phyloP scores from a whole-genome alignment of 768 basidiomycete genomes.

The Amyloporia xantha region DNA sequence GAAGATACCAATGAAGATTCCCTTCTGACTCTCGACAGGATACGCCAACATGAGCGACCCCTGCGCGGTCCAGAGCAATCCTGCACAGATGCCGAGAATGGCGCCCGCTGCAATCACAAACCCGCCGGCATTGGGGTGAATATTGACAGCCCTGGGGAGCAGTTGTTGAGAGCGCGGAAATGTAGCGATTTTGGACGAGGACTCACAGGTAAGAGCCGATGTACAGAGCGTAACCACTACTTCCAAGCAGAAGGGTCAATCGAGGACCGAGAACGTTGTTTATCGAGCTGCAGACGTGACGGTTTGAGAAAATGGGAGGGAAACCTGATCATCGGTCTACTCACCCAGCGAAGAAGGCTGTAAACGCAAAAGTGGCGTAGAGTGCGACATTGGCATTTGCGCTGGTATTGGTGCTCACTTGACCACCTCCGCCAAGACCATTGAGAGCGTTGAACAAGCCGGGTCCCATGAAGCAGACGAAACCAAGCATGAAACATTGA shows the following conservation, averaged over 20 bases:
- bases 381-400: slow-evolving; percentile 67
- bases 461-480: slow-evolving; percentile 53
- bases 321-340: slow-evolving; percentile 10
- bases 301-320: not conserved
- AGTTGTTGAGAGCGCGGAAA: not conserved
- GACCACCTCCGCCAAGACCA: slow-evolving; percentile 76
- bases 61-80: slow-evolving; percentile 76
- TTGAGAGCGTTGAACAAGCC: slow-evolving; percentile 78
- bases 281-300: slow-evolving; percentile 44
- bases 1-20: slow-evolving; percentile 70
- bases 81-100: slow-evolving; percentile 65
- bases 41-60: slow-evolving; percentile 83
- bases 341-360: slow-evolving; percentile 69
- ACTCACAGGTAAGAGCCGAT: slow-evolving; percentile 67
- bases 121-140: slow-evolving; percentile 50
- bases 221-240: slow-evolving; percentile 69
- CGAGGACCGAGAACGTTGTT: slow-evolving; percentile 79
- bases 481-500: slow-evolving; percentile 57
- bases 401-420: slow-evolving; percentile 55
- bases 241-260: slow-evolving; percentile 68
- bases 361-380: slow-evolving; percentile 57
- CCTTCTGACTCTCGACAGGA: slow-evolving; percentile 75
- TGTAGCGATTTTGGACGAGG: not conserved
- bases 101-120: slow-evolving; percentile 72
- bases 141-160: slow-evolving; percentile 52